Evolutionary conservation across 2,329 filamentous ascomycete genomes (phyloP).

Genomic region (Fusarium euwallaceae): DNA sequence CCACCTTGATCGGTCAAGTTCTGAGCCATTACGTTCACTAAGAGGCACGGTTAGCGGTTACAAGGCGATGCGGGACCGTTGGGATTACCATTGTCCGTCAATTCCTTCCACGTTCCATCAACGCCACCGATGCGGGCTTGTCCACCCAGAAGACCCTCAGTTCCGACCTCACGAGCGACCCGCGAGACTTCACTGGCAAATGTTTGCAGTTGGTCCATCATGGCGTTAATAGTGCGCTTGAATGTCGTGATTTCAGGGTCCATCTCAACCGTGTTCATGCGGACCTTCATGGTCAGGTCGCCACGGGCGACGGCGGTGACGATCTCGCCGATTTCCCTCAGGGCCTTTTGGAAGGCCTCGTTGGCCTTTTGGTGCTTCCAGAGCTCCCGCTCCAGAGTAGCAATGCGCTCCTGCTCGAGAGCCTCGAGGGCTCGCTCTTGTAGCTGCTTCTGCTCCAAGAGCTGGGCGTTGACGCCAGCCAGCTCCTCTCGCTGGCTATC

Average conservation of each 20-base stretch:
- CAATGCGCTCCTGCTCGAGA: conserved; percentile 89
- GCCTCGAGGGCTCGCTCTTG: conserved; percentile 86
- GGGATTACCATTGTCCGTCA: conserved; percentile 81
- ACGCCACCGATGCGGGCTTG: conserved; percentile 95
- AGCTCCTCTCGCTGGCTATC: conserved; percentile 89
- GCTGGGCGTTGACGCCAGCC: conserved; percentile 85
- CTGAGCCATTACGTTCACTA: conserved; percentile 86
- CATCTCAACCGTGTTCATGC: conserved; percentile 96
- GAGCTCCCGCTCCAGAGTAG: conserved; percentile 89
- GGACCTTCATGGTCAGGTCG: conserved; percentile 95
- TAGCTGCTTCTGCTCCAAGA: conserved; percentile 86
- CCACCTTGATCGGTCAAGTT: conserved; percentile 82
- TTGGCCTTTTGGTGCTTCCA: conserved; percentile 99
- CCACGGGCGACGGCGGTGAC: conserved; percentile 96
- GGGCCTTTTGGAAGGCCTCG: conserved; percentile 96
- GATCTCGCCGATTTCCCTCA: conserved; percentile 97
- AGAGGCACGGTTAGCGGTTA: conserved; percentile 20
- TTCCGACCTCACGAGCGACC: conserved; percentile 94
- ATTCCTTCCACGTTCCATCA: conserved; percentile 96
- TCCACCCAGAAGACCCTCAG: conserved; percentile 92
- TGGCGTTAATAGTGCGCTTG: conserved; percentile 98
- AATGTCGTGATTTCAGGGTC: conserved; percentile 98
- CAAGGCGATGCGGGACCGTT: not conserved
- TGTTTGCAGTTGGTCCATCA: conserved; percentile 98
- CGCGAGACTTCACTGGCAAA: conserved; percentile 97